Percentiles rank a stretch among this genome's conserved stretches.
These are phyloP conservation scores for Panellus pusillus DNA, from an alignment of 768 basidiomycete species.

Conservation along the genomic window DNA sequence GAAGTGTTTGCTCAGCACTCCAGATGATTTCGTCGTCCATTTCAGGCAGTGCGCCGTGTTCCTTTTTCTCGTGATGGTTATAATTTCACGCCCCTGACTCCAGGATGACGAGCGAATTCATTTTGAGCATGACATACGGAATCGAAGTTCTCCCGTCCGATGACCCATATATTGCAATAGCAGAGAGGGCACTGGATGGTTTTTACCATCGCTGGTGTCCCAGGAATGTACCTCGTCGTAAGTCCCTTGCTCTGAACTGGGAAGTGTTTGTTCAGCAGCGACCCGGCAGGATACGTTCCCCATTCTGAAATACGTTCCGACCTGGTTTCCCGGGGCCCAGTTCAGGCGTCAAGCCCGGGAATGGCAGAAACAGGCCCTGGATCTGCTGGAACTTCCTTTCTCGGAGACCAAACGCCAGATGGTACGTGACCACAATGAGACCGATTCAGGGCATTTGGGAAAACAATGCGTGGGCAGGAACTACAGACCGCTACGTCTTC, in stretches of 20 bases:
- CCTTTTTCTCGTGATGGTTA: not conserved
- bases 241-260: not conserved
- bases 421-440: not conserved
- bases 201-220: not conserved
- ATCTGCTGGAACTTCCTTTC: not conserved
- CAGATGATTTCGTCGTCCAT: not conserved
- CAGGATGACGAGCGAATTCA: not conserved
- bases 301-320: constrained; percentile 21
- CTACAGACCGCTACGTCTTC: constrained; percentile 19
- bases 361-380: not conserved
- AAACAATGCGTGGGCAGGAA: not conserved
- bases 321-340: constrained; percentile 20
- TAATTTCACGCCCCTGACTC: not conserved
- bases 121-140: not conserved
- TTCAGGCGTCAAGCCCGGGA: constrained; percentile 20
- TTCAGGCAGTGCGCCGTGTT: not conserved
- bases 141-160: not conserved
- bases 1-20: not conserved
- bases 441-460: too few species aligned
- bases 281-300: constrained; percentile 19
- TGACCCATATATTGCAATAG: not conserved
- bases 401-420: not conserved
- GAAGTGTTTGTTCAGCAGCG: not conserved
- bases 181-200: not conserved
- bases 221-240: not conserved